Percentiles rank a stretch among this genome's conserved stretches.
Evolutionary conservation across 108 stramenopile genomes (phyloP).

Genomic region (Nitzschia sp.): DNA sequence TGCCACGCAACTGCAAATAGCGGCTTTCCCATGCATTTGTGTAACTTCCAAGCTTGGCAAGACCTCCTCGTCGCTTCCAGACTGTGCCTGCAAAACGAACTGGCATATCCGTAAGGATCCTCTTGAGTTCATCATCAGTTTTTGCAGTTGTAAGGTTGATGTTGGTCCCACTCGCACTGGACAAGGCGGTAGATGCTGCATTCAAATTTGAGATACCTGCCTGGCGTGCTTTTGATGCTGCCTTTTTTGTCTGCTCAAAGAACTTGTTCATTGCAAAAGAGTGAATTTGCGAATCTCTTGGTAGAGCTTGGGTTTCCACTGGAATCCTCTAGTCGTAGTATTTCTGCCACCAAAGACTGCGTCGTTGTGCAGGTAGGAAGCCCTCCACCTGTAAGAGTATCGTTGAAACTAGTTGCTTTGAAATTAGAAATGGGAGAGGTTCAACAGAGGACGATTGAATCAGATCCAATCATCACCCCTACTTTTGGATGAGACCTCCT

Average conservation of each 20-base stretch:
- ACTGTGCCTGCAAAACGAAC: constrained; percentile 32
- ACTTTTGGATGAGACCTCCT: too few species aligned
- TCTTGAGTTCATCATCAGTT: constrained; percentile 21
- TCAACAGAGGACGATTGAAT: too few species aligned
- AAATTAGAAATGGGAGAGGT: too few species aligned
- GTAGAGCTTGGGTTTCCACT: not conserved
- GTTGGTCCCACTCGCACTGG: constrained; percentile 11
- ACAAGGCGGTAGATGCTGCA: constrained; percentile 15
- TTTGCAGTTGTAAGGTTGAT: constrained; percentile 16
- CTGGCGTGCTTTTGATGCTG: constrained; percentile 17
- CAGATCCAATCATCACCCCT: too few species aligned
- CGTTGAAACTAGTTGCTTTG: too few species aligned
- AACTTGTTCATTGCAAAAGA: constrained; percentile 11
- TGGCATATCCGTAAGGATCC: constrained; percentile 16
- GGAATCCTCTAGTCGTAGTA: not conserved
- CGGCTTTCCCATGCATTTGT: constrained; percentile 52
- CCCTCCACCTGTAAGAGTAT: too few species aligned
- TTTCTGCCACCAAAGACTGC: not conserved
- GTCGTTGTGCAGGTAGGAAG: too few species aligned
- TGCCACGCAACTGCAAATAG: constrained; percentile 36
- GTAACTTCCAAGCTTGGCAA: constrained; percentile 45
- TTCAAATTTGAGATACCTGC: constrained; percentile 16
- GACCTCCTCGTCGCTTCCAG: constrained; percentile 61
- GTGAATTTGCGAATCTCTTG: too few species aligned
- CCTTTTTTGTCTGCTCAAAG: constrained; percentile 17